Evolutionary conservation across 2,329 filamentous ascomycete genomes (phyloP), one percentile per base, ranked within the genome.

Genomic region (Fusarium sp.): DNA sequence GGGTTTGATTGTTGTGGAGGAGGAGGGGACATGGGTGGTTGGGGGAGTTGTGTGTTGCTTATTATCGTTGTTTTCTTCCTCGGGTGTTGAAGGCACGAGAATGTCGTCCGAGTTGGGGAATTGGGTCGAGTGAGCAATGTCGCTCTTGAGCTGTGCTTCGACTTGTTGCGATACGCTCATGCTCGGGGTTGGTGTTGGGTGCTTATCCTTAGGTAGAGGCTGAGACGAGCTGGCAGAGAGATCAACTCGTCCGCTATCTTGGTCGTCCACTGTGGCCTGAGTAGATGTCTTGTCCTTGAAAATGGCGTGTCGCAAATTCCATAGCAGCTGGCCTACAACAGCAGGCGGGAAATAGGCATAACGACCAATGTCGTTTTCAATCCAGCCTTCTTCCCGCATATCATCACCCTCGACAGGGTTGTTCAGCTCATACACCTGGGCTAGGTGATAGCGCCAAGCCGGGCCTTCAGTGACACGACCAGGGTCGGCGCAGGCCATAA

Each of bases 401-500:
- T 80, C 76, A 0, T 77, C 73, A 2, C 84, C 73, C 1, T 79
- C 73, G 2, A 86, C 76, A 0, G 86, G 82, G 68, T 88, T 82
- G 65, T 88, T 87, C 23, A 89, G 78, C 71, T 86, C 79, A 66
- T 88, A 89, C 1, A 89, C 77, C 64, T 88, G 76, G 2, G 55
- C 42, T 15, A 75, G 54, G 25, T 48, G 48, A 52, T 74, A 75
- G 3, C 57, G 64, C 71, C 71, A 76, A 1, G 55, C 59, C 19
- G 63, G 60, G 3, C 61, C 37, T 31, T 50, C 51, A 0, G 44
- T 57, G 10, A 60, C 46, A 79, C 82, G 1, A 0, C 79, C 75
- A 1, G 75, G 70, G 0, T 82, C 77, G 14, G 88, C 78, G 10
- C 78, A 78, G 13, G 84, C 85, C 80, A 89, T 86, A 67, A 88